Percentiles rank a stretch among this genome's conserved stretches.
These are phyloP conservation scores for Gomphus sp. DNA, from an alignment of 1,284 basidiomycete species.

Conservation along the genomic window DNA sequence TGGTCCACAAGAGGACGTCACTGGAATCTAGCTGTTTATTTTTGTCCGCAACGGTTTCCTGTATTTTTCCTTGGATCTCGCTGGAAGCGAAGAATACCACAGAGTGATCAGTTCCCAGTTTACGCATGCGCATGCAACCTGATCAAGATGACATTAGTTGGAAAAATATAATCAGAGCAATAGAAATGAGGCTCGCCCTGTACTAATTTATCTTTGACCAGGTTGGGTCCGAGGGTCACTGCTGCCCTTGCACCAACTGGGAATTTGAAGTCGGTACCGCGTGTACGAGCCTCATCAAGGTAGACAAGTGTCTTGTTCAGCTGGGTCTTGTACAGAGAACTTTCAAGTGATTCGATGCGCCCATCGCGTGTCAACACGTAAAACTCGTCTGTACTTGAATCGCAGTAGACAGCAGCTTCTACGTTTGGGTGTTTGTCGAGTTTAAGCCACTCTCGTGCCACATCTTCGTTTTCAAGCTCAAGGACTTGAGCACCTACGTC, in stretches of 20 bases:
- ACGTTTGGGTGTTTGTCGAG: slow-evolving; percentile 17
- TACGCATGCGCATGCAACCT: slow-evolving; percentile 45
- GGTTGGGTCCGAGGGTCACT: slow-evolving; percentile 43
- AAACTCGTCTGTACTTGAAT: slow-evolving; percentile 30
- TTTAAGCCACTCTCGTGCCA: slow-evolving; percentile 33
- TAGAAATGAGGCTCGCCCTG: slow-evolving; percentile 32
- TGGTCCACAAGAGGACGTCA: slow-evolving; percentile 37
- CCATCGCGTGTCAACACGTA: slow-evolving; percentile 33
- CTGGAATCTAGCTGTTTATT: slow-evolving; percentile 13
- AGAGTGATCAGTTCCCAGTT: slow-evolving; percentile 39
- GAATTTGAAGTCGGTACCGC: slow-evolving; percentile 47
- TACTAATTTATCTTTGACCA: slow-evolving; percentile 44
- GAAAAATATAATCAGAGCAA: background rate
- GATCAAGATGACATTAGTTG: background rate
- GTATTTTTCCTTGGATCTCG: slow-evolving; percentile 35
- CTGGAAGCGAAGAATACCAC: slow-evolving; percentile 40
- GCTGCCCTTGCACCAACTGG: slow-evolving; percentile 34
- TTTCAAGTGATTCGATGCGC: slow-evolving; percentile 26
- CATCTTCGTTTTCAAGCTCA: slow-evolving; percentile 33
- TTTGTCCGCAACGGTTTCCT: slow-evolving; percentile 14
- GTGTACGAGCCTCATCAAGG: slow-evolving; percentile 49
- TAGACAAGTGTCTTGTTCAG: slow-evolving; percentile 40
- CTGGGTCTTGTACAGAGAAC: slow-evolving; percentile 34
- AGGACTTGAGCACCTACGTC: slow-evolving; percentile 52
- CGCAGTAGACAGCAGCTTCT: slow-evolving; percentile 39